These are phyloP conservation scores for Craterostigma plantagineum DNA, from an alignment of 257 asterid species.

Conservation along the genomic window DNA sequence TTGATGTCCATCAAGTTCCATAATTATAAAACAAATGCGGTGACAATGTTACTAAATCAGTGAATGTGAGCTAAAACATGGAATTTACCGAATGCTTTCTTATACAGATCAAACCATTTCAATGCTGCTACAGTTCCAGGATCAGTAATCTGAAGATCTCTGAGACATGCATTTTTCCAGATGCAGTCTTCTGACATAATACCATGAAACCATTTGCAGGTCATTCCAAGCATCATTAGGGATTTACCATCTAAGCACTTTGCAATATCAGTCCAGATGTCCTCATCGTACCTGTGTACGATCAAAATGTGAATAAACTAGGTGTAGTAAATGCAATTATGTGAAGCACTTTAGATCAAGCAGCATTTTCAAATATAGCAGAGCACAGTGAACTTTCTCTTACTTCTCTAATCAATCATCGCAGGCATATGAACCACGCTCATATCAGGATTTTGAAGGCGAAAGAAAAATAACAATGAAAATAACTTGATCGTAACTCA, in stretches of 20 bases:
- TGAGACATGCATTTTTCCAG: slow-evolving; percentile 78
- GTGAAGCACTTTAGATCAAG: too few species aligned
- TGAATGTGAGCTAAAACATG: slow-evolving; percentile 6
- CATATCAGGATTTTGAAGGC: too few species aligned
- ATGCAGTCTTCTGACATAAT: slow-evolving; percentile 54
- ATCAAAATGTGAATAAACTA: too few species aligned
- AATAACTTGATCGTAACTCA: too few species aligned
- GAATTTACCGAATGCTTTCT: slow-evolving; percentile 60
- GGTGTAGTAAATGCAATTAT: too few species aligned
- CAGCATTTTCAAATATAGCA: background rate
- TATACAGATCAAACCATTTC: slow-evolving; percentile 74
- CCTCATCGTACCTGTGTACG: slow-evolving; percentile 56
- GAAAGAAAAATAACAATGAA: too few species aligned
- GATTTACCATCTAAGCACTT: slow-evolving; percentile 87
- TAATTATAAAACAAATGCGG: background rate
- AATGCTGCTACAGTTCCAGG: slow-evolving; percentile 38
- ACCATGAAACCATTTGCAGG: slow-evolving; percentile 65
- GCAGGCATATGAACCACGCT: too few species aligned
- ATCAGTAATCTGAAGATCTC: slow-evolving; percentile 84
- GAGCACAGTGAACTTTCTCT: background rate
- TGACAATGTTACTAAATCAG: background rate
- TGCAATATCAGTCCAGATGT: slow-evolving; percentile 86
- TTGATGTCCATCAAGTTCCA: too few species aligned
- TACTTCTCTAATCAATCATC: too few species aligned
- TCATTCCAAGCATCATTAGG: slow-evolving; percentile 63